Percentiles rank a stretch among this genome's conserved stretches.
phyloP scores from a whole-genome alignment of 2,329 filamentous ascomycete species.

The Basipetospora chlamydospora region DNA sequence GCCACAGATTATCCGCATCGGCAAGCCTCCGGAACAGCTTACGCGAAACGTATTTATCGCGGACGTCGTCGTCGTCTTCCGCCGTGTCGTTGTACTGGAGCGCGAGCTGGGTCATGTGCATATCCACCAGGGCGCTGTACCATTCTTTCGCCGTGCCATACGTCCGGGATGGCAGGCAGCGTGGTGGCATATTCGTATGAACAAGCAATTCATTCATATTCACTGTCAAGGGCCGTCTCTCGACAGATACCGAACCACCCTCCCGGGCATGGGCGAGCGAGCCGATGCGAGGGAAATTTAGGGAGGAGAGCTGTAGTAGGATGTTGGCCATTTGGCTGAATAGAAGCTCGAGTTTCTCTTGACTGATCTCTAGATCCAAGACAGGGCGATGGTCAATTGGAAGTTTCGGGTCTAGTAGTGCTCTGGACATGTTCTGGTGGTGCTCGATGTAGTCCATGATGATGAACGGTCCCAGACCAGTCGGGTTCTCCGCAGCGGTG shows the following conservation, averaged over 20 bases:
- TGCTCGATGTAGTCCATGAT: slow-evolving; percentile 22
- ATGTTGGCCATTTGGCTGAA: slow-evolving; percentile 27
- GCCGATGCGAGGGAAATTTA: slow-evolving; percentile 22
- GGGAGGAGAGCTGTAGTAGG: slow-evolving; percentile 22
- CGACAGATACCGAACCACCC: slow-evolving; percentile 13
- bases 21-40: slow-evolving; percentile 18
- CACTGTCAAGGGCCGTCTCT: slow-evolving; percentile 19
- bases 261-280: slow-evolving; percentile 16
- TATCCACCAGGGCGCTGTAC: slow-evolving; percentile 18
- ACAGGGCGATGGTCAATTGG: slow-evolving; percentile 13
- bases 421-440: slow-evolving; percentile 14
- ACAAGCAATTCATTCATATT: slow-evolving; percentile 24
- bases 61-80: slow-evolving; percentile 14
- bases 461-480: slow-evolving; percentile 20
- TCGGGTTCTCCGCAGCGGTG: slow-evolving; percentile 16
- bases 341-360: slow-evolving; percentile 17
- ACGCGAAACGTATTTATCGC: slow-evolving; percentile 19
- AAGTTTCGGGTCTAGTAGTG: slow-evolving; percentile 14
- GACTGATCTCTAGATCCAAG: slow-evolving; percentile 18
- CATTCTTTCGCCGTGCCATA: slow-evolving; percentile 18
- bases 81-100: slow-evolving; percentile 24
- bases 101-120: slow-evolving; percentile 21
- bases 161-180: slow-evolving; percentile 12
- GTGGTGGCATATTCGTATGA: slow-evolving; percentile 10
- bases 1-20: not conserved